Percentiles rank a stretch among this genome's conserved stretches.
Evolutionary conservation across 2,329 filamentous ascomycete genomes (phyloP).

Genomic region (Huntiella omanensis): DNA sequence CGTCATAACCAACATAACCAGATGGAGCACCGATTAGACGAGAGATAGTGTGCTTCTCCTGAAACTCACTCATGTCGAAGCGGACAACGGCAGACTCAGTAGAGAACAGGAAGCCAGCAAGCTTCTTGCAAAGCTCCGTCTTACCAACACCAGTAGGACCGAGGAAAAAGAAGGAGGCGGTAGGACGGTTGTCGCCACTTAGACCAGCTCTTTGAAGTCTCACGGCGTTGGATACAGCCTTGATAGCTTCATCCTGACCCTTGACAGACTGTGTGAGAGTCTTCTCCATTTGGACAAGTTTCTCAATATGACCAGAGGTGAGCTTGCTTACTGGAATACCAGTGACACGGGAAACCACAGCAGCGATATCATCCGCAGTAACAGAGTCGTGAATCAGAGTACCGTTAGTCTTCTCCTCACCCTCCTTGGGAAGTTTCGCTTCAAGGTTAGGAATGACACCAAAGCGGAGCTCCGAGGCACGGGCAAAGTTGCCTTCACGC

Average conservation of each 20-base stretch:
- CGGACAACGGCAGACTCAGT: slow-evolving; percentile 79
- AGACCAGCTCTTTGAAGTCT: slow-evolving; percentile 84
- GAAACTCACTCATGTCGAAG: slow-evolving; percentile 97
- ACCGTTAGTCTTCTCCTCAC: slow-evolving; percentile 23
- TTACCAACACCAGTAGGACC: slow-evolving; percentile 94
- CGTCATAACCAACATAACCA: slow-evolving; percentile 91
- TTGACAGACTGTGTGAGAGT: slow-evolving; percentile 65
- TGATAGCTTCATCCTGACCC: slow-evolving; percentile 85
- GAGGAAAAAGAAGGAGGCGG: slow-evolving; percentile 94
- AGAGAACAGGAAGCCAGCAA: slow-evolving; percentile 82
- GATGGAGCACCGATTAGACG: slow-evolving; percentile 83
- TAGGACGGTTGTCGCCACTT: slow-evolving; percentile 74
- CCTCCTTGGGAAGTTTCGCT: slow-evolving; percentile 60
- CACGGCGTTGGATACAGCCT: slow-evolving; percentile 80
- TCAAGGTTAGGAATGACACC: slow-evolving; percentile 70
- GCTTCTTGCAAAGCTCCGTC: slow-evolving; percentile 91
- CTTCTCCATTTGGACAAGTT: slow-evolving; percentile 91
- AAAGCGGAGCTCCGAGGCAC: slow-evolving; percentile 81
- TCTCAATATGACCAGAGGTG: slow-evolving; percentile 84
- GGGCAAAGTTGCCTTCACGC: slow-evolving; percentile 70
- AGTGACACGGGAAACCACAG: slow-evolving; percentile 76
- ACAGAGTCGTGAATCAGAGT: slow-evolving; percentile 80
- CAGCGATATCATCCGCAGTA: slow-evolving; percentile 85
- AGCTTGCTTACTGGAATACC: slow-evolving; percentile 87
- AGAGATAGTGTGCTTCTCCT: slow-evolving; percentile 91